These are phyloP conservation scores for Aspergillus candidus DNA, from an alignment of 2,329 filamentous ascomycete genomes.

Conservation along the genomic window DNA sequence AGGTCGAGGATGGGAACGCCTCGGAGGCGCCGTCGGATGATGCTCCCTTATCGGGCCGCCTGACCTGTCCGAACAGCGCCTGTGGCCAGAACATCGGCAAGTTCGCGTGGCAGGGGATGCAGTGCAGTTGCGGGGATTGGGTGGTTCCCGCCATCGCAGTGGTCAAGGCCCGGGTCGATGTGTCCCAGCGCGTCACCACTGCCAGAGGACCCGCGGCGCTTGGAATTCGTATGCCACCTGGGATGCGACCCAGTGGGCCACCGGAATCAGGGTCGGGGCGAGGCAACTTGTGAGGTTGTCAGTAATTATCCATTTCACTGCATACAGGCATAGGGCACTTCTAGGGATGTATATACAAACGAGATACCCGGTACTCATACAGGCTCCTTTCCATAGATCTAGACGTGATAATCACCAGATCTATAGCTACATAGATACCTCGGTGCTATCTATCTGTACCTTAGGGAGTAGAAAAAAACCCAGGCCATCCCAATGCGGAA, in stretches of 20 bases:
- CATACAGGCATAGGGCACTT: no score
- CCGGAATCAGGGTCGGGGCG: constrained; percentile 13
- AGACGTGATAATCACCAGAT: no score
- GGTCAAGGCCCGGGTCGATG: constrained; percentile 75
- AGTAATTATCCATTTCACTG: background rate
- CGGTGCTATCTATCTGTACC: no score
- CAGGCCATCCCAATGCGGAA: no score
- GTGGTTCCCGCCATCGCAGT: constrained; percentile 85
- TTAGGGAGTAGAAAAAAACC: no score
- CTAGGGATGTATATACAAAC: no score
- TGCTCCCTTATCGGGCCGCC: constrained; percentile 73
- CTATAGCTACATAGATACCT: no score
- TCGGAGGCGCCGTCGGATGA: constrained; percentile 47
- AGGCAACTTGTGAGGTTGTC: constrained; percentile 11
- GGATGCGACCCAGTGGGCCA: constrained; percentile 24
- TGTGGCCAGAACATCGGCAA: constrained; percentile 82
- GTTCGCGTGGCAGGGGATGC: constrained; percentile 94
- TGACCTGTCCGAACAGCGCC: constrained; percentile 71
- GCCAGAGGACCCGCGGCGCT: constrained; percentile 18
- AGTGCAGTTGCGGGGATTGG: constrained; percentile 87
- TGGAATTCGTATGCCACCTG: constrained; percentile 37
- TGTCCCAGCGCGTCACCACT: constrained; percentile 41
- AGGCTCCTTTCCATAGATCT: no score
- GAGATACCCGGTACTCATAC: no score
- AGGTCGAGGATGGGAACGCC: constrained; percentile 10